phyloP scores from a whole-genome alignment of 371 early-diverging fungal species.

The Capillidium heterosporum region DNA sequence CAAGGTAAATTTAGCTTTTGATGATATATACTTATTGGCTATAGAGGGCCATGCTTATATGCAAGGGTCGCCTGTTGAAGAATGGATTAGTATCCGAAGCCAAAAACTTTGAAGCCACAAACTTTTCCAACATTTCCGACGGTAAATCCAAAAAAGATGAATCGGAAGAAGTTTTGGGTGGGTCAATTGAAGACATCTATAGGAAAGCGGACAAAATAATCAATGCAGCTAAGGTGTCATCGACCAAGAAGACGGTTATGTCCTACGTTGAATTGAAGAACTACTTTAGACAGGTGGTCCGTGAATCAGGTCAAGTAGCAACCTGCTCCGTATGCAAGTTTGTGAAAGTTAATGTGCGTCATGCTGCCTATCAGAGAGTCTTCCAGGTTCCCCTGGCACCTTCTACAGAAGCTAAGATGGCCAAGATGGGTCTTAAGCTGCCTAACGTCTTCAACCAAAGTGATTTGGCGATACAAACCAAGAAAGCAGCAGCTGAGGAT shows the following conservation, averaged over 20 bases:
- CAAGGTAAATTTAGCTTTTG: background rate
- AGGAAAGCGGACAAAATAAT: background rate
- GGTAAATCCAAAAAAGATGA: constrained; percentile 23
- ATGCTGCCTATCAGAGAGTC: constrained; percentile 71
- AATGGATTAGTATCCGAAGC: constrained; percentile 68
- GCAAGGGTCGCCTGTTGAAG: constrained; percentile 52
- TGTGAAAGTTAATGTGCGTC: constrained; percentile 58
- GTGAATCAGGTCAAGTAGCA: background rate
- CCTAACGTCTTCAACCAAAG: constrained; percentile 18
- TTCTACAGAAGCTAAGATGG: constrained; percentile 50
- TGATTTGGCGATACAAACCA: constrained; percentile 12
- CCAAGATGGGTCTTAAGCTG: constrained; percentile 23
- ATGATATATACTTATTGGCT: background rate
- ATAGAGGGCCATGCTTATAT: constrained; percentile 26
- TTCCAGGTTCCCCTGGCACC: constrained; percentile 60
- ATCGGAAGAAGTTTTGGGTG: constrained; percentile 17
- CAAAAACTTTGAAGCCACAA: constrained; percentile 46
- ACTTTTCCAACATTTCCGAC: constrained; percentile 17
- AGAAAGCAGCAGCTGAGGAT: constrained; percentile 12
- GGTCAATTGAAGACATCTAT: constrained; percentile 22
- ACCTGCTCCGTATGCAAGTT: constrained; percentile 13
- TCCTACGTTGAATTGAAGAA: constrained; percentile 3
- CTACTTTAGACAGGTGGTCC: background rate
- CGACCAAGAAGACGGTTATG: constrained; percentile 19
- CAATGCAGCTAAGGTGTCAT: constrained; percentile 7